phyloP scores from a whole-genome alignment of 176 grass and related monocot genomes.

The Microstegium vimineum region DNA sequence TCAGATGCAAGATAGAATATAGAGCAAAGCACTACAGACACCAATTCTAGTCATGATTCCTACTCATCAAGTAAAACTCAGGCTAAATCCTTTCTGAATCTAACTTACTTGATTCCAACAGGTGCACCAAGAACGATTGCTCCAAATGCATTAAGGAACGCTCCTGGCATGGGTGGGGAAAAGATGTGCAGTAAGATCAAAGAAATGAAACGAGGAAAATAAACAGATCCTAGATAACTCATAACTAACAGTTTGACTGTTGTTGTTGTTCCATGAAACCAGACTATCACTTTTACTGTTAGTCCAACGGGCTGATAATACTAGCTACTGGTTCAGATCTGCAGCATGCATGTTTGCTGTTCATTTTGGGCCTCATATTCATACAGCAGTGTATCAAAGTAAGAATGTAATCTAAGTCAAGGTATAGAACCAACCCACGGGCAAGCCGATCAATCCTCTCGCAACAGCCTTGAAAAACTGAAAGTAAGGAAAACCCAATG shows the following conservation, averaged over 20 bases:
- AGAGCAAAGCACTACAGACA: neutral
- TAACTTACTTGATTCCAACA: constrained; percentile 71
- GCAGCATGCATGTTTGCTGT: neutral
- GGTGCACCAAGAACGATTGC: constrained; percentile 84
- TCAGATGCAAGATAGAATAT: neutral
- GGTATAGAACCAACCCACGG: constrained; percentile 45
- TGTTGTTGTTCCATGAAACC: neutral
- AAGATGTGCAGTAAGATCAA: neutral
- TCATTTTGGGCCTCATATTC: neutral
- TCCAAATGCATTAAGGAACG: constrained; percentile 82
- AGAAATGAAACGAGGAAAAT: neutral
- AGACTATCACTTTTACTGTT: neutral
- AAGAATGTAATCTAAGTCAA: neutral
- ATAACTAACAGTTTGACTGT: neutral
- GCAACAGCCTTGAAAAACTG: constrained; percentile 61
- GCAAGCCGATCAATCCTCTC: constrained; percentile 54
- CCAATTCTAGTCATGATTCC: neutral
- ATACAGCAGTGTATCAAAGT: neutral
- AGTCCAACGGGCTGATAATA: neutral
- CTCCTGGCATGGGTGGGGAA: constrained; percentile 36
- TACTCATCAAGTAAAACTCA: neutral
- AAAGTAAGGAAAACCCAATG: constrained; percentile 15
- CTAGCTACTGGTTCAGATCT: neutral
- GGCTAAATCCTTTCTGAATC: neutral
- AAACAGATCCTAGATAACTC: neutral